Evolutionary conservation across 352 stramenopile species (phyloP), one percentile per base, ranked within the genome.

Genomic region (Phytophthora citricola): DNA sequence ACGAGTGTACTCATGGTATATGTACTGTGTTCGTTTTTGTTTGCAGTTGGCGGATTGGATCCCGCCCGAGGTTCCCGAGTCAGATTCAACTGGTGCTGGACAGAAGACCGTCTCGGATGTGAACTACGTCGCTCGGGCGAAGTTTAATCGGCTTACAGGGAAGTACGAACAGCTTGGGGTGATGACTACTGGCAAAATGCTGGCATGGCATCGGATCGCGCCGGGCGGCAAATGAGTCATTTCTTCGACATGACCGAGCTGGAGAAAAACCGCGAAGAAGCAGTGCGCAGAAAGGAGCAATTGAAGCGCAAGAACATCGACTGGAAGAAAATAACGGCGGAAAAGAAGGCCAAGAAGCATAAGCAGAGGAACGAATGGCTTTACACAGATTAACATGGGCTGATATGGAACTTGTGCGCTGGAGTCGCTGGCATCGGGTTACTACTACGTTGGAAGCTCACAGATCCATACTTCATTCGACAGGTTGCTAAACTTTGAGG

Each of bases 341-440:
- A 93, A 62, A 96, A 96, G 70, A 96, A 96, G 62, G 80, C 85
- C 17, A 92, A 92, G 63, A 93, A 94, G 52, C 75, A 85, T 26
- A 93, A 94, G 70, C 79, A 90, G 55, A 87, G 81, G 66, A 94
- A 93, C 67, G 84, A 94, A 56, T 95, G 88, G 88, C 79, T 95
- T 48, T 95, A 81, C 63, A 79, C 81, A 39, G 88, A 94, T 70
- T 95, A 76, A 68, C 44, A 52, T 50, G 11, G 12, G 40, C 5
- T 17, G 15, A 4, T 54, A 41, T 41, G 29, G 27, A 46, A 48
- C 43, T 26, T 48, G 10, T 46, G 34, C 34, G 20, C 47, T 27
- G 27, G 11, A 46, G 8, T 34, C 31, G 11, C 31, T 34, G 4
- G 8, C 31, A 34, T 34, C 31, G 31, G 27, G 31, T 34, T 11